These are phyloP conservation scores for Acephala macrosclerotiorum DNA, from an alignment of 2,329 filamentous ascomycete species.

Conservation along the genomic window DNA sequence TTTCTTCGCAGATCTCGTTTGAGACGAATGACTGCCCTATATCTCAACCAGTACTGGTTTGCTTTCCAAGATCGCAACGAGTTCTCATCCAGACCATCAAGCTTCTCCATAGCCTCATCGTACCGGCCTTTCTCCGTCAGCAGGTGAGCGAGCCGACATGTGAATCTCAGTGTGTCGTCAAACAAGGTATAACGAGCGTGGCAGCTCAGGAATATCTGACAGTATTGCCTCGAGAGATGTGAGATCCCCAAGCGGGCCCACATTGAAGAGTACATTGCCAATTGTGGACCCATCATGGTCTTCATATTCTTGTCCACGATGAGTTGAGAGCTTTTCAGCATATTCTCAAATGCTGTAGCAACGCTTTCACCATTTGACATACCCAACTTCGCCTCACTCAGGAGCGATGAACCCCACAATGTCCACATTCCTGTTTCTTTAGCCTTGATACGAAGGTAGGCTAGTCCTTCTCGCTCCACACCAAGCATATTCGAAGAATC, in stretches of 20 bases:
- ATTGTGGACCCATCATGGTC: conserved; percentile 75
- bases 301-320: conserved; percentile 79
- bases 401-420: conserved; percentile 80
- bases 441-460: conserved; percentile 85
- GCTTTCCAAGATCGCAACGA: conserved; percentile 77
- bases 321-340: conserved; percentile 84
- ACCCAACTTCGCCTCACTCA: conserved; percentile 85
- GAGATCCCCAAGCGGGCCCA: conserved; percentile 77
- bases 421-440: conserved; percentile 88
- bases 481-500: conserved; percentile 78
- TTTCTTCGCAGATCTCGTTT: conserved; percentile 66
- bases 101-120: conserved; percentile 66
- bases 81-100: conserved; percentile 67
- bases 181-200: conserved; percentile 70
- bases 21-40: conserved; percentile 70
- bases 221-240: conserved; percentile 63
- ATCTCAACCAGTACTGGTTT: conserved; percentile 75
- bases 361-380: conserved; percentile 75
- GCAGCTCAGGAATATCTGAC: conserved; percentile 78
- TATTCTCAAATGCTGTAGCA: conserved; percentile 72
- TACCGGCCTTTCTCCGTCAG: conserved; percentile 74
- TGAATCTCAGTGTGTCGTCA: conserved; percentile 81
- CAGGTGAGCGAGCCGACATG: conserved; percentile 73
- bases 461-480: conserved; percentile 80
- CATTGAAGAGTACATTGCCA: conserved; percentile 74